Evolutionary conservation across 805 yeast genomes (phyloP), one percentile per base, ranked within the genome.

Genomic region (Yarrowia sp.): DNA sequence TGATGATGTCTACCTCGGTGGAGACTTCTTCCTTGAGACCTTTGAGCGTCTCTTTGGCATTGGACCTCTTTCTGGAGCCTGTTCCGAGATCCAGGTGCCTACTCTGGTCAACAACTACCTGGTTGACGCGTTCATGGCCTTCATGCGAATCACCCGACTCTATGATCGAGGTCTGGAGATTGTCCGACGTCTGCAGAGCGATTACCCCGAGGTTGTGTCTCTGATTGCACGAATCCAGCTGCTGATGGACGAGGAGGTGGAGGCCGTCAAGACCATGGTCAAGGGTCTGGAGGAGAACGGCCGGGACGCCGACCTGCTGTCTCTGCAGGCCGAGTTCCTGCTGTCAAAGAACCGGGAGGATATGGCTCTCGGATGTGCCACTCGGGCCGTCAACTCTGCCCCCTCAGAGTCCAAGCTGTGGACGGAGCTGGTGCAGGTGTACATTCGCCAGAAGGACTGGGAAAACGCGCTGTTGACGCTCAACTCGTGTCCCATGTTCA

Each of bases 381-480:
- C 80, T 19, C 79, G 83, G 26, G 83, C 92, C 4, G 85, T 88
- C 19, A 79, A 82, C 59, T 79, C 88, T 2, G 78, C 89, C n/a
- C 96, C 96, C 0, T 79, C 90, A 1, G 93, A 88, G 72, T 90
- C 87, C 72, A 82, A 81, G 61, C 78, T 88, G 30, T 90, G 97
- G 97, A 83, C 82, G 66, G 77, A 79, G 38, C 77, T 90, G 48
- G 82, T 88, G 5, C 78, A 85, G 67, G 82, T 85, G 36, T 86
- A 90, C 70, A 80, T 88, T 19, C 74, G 85, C 38, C 76, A 71
- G 51, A 82, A 80, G 56, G 84, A 89, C 70, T 84, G 79, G 68
- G 77, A 79, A 41, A 79, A 77, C 67, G 96, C 96, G 0, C 76
- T 91, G 43, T 71, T 84, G 41, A 81, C 92, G 0, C 77, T 90